Evolutionary conservation across 1,284 basidiomycete genomes (phyloP), one percentile per base, ranked within the genome.

Genomic region (Cronartium quercuum): DNA sequence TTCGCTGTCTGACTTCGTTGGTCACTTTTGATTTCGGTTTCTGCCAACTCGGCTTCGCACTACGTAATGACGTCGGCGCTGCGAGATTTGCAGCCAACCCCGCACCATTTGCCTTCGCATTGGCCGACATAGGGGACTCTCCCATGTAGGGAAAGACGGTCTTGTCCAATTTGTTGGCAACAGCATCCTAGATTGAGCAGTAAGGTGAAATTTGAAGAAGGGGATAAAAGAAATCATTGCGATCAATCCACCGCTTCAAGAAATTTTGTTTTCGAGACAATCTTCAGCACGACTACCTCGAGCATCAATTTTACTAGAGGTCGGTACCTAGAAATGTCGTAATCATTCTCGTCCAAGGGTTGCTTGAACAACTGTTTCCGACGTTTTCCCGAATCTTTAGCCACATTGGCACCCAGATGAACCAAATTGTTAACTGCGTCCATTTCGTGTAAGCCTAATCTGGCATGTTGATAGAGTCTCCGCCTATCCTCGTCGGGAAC

Each of bases 401-500:
- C 88, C 64, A 98, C 89, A 76, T 91, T 88, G 5, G 88, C 87
- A 29, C 96, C 96, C 42, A 98, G 84, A 79, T 90, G 86, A 4
- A 88, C 85, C 75, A 98, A 84, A 47, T 94, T 91, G 82, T 97
- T 94, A 63, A 98, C 86, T 40, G 93, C 91, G 80, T 98, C 95
- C 84, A 96, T 94, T 81, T 99, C 96, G 29, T 91, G 86, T 68
- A 94, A 83, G 2, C 88, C 87, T 62, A 99, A 84, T 41, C 92
- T 86, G n/a, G 96, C 96, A 81, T 99, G 96, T 82, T 98, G 94
- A 82, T 95, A 98, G 76, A 99, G 83, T 75, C 96, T 85, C 77
- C 94, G 87, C 73, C 92, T 88, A 83, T 99, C 96, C 81, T 98
- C 96, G 76, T 98, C 95, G 21, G 95, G 94, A 9, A 98, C 95